Percentiles rank a stretch among this genome's conserved stretches.
Evolutionary conservation across 495 filamentous ascomycete genomes (phyloP).

Genomic region (Friedmanniomyces endolithicus): DNA sequence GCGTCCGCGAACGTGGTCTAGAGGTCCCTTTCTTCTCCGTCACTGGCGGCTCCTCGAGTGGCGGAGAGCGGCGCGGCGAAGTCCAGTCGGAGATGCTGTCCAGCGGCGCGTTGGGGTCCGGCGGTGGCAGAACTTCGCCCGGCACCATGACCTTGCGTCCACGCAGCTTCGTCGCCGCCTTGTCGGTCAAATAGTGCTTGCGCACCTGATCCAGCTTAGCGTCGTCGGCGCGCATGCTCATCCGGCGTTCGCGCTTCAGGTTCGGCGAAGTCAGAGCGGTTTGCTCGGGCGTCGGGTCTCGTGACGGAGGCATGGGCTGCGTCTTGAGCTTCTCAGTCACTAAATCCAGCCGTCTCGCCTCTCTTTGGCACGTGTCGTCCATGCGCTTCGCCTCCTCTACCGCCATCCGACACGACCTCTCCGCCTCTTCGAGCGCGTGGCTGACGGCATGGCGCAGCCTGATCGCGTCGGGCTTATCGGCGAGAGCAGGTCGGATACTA

Average conservation of each 20-base stretch:
- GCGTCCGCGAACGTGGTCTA: conserved; percentile 21
- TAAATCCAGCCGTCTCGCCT: conserved; percentile 59
- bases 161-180: conserved; percentile 30
- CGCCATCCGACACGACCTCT: conserved; percentile 62
- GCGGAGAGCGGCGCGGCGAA: conserved; percentile 20
- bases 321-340: conserved; percentile 73
- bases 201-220: conserved; percentile 16
- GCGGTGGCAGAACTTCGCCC: conserved; percentile 37
- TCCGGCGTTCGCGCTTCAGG: conserved; percentile 30
- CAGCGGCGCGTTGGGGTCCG: conserved; percentile 33
- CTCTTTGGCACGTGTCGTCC: conserved; percentile 63
- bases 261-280: conserved; percentile 33
- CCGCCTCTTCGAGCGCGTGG: conserved; percentile 54
- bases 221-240: conserved; percentile 30
- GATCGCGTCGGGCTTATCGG: conserved; percentile 41
- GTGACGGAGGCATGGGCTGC: conserved; percentile 58
- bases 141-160: conserved; percentile 36
- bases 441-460: conserved; percentile 66
- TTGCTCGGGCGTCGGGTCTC: conserved; percentile 49
- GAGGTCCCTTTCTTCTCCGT: conserved; percentile 5
- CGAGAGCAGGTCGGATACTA: conserved; percentile 51
- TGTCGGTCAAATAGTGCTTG: conserved; percentile 8
- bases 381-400: conserved; percentile 75
- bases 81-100: conserved; percentile 29
- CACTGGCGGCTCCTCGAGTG: conserved; percentile 10